Conservation (phyloP, 1,139 yeast genomes). For the Yamadazyma friedrichii region DNA sequence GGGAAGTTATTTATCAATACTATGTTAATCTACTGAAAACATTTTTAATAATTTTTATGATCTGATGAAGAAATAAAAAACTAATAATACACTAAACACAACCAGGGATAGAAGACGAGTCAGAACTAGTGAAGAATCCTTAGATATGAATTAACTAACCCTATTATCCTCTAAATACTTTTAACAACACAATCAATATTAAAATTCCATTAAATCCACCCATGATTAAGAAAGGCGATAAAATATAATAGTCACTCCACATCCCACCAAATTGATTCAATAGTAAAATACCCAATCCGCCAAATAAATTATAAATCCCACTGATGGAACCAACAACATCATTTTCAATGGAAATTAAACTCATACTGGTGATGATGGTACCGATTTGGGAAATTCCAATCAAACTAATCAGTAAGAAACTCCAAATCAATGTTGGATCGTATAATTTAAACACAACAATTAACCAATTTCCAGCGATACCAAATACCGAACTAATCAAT, state of each 20-base stretch:
- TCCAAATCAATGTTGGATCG: slow-evolving; percentile 34
- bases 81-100: too few species aligned
- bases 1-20: too few species aligned
- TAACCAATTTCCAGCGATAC: slow-evolving; percentile 36
- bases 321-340: slow-evolving; percentile 59
- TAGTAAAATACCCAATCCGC: slow-evolving; percentile 67
- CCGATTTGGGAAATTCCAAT: slow-evolving; percentile 55
- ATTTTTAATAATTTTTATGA: too few species aligned
- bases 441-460: slow-evolving; percentile 25
- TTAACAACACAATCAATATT: slow-evolving; percentile 1
- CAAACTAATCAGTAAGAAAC: slow-evolving; percentile 33
- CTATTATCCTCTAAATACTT: not conserved
- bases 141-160: not conserved
- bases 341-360: slow-evolving; percentile 33
- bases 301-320: slow-evolving; percentile 65
- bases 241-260: slow-evolving; percentile 56
- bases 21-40: too few species aligned
- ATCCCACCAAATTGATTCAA: slow-evolving; percentile 62
- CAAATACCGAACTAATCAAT: slow-evolving; percentile 36
- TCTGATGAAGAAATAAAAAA: too few species aligned
- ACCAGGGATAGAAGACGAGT: too few species aligned
- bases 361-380: slow-evolving; percentile 51
- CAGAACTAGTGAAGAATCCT: not conserved
- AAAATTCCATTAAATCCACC: slow-evolving; percentile 38
- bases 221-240: slow-evolving; percentile 59